These are phyloP conservation scores for Vitrella brassicaformis DNA, from an alignment of 73 alveolate species.

Conservation along the genomic window DNA sequence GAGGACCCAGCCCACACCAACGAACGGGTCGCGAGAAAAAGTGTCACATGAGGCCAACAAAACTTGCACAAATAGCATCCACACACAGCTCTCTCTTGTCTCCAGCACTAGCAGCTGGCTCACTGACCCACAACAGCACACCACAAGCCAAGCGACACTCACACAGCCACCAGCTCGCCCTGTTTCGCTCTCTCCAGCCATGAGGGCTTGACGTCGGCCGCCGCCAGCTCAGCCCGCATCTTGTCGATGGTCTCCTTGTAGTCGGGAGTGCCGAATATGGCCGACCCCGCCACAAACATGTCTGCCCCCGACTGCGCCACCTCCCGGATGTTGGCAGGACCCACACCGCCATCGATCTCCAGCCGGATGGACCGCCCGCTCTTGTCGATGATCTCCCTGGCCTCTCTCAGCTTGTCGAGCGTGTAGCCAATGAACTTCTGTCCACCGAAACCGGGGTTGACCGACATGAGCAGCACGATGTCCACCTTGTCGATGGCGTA, in stretches of 20 bases:
- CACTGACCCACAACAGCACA: too few species aligned
- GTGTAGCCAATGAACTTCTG: constrained; percentile 27
- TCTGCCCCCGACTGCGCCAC: neutral
- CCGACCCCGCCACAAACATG: constrained; percentile 26
- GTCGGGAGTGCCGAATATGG: constrained; percentile 17
- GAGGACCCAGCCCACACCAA: too few species aligned
- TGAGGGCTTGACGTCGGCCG: neutral
- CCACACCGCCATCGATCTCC: constrained; percentile 33
- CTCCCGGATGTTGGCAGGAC: constrained; percentile 5
- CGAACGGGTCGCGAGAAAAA: too few species aligned
- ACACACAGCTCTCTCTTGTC: too few species aligned
- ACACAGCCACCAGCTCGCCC: neutral
- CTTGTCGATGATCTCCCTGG: constrained; percentile 12
- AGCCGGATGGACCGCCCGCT: constrained; percentile 7
- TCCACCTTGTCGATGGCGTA: constrained; percentile 25
- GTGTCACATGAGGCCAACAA: too few species aligned
- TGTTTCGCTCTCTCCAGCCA: neutral
- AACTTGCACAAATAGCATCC: too few species aligned
- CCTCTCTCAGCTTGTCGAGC: constrained; percentile 19
- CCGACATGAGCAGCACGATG: constrained; percentile 33
- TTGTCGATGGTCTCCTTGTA: neutral
- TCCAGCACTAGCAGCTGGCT: too few species aligned
- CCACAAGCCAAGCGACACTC: too few species aligned
- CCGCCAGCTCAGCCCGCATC: neutral
- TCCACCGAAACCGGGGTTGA: constrained; percentile 41